Base-by-base conservation (phyloP, 768 basidiomycete species). In the Hericium rajendrae region DNA sequence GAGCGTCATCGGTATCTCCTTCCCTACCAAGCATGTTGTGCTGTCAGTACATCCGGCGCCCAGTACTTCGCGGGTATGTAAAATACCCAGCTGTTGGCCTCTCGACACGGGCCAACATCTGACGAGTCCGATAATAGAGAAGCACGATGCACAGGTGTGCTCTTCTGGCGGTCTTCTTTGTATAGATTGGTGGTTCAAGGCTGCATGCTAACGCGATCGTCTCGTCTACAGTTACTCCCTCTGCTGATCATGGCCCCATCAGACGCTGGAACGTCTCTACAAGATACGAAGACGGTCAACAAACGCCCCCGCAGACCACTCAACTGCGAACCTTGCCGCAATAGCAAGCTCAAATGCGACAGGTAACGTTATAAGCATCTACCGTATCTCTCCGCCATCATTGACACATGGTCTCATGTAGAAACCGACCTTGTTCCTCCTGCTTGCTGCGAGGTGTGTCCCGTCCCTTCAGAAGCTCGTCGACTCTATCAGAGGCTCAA, bases 321-420 rank as follows among this genome's bases (percentile, higher is more conserved):
- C 46, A 62, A 62, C 37, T 62, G 62, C 46, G 56, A 61, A 52
- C 60, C 62, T 22, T 62, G 62, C 53, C 55, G 62, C 52, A 58
- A 55, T 41, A 62, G 62, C 57, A 62, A 62, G 55, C 60, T 62
- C 54, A 62, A 62, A n/a, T 62, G 61, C 16, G 61, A 62, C 39
- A 56, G 62, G 62, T 62, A 41, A 32, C 32, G 52, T 24, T 38
- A 2, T 15, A 20, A 32, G 20, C 4, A 32, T 2, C 32, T 0
- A 32, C 9, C 32, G 32, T 26, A 24, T 51, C 32, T 16, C 24
- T 24, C 32, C 28, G 38, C 18, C 18, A 11, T 18, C 32, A 15
- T 49, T 28, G 18, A 26, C 46, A 52, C 38, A 51, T 48, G 18
- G 1, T 38, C 48, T 10, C 43, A 54, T 49, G 16, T 11, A 62